phyloP scores from a whole-genome alignment of 2,329 filamentous ascomycete species.

The Ophiocordyceps polyrhachis-furcata region DNA sequence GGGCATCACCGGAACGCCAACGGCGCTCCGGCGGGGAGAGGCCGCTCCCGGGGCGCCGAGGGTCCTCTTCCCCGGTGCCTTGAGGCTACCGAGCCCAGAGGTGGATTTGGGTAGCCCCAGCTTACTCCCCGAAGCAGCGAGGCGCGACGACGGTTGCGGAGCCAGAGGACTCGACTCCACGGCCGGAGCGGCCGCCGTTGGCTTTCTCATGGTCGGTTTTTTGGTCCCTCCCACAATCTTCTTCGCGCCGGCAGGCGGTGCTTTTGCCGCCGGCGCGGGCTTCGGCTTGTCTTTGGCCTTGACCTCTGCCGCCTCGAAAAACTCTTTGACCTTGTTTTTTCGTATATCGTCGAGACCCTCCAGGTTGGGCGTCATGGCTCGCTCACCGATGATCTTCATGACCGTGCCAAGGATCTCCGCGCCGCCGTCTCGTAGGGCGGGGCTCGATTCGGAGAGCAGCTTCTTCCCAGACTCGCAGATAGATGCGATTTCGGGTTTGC shows the following conservation, averaged over 20 bases:
- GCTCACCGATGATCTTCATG: constrained; percentile 97
- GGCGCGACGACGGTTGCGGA: constrained; percentile 37
- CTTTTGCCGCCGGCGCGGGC: constrained; percentile 42
- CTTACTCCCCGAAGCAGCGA: constrained; percentile 26
- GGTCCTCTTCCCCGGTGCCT: constrained; percentile 38
- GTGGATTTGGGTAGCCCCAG: constrained; percentile 32
- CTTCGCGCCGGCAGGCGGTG: constrained; percentile 26
- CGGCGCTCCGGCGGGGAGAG: constrained; percentile 35
- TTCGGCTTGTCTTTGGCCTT: constrained; percentile 56
- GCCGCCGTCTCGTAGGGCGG: constrained; percentile 69
- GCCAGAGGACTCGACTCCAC: constrained; percentile 34
- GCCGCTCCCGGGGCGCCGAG: constrained; percentile 28
- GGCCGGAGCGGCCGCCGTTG: constrained; percentile 20
- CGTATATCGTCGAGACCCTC: constrained; percentile 90
- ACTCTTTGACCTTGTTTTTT: constrained; percentile 92
- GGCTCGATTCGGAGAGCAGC: constrained; percentile 73
- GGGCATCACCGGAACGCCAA: constrained; percentile 28
- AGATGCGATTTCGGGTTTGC: constrained; percentile 62
- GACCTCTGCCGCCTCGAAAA: constrained; percentile 42
- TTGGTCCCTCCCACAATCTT: constrained; percentile 26
- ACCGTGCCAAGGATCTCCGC: constrained; percentile 83
- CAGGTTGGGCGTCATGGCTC: constrained; percentile 81
- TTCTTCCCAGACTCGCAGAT: constrained; percentile 86
- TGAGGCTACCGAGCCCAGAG: constrained; percentile 34
- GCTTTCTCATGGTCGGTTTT: constrained; percentile 25